phyloP scores from a whole-genome alignment of 495 filamentous ascomycete species.

The Xylaria grammica region DNA sequence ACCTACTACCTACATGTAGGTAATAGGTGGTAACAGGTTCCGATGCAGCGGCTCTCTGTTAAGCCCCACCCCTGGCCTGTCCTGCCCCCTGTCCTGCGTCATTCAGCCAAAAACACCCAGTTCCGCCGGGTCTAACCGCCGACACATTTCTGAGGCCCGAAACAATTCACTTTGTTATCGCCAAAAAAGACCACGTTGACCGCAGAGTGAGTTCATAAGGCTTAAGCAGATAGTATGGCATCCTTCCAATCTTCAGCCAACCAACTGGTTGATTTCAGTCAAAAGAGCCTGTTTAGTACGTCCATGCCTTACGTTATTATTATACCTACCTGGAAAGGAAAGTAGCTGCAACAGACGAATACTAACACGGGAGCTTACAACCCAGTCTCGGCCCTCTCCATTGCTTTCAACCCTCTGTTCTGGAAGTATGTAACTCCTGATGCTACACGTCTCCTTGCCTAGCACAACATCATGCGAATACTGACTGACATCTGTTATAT shows the following conservation, averaged over 20 bases:
- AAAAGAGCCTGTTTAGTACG: constrained; percentile 68
- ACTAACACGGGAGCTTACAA: constrained; percentile 25
- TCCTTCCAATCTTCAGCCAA: constrained; percentile 31
- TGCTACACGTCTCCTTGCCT: constrained; percentile 6
- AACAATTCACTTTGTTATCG: constrained; percentile 4
- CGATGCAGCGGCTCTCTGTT: constrained; percentile 1
- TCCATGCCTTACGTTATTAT: constrained; percentile 17
- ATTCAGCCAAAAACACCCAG: not conserved
- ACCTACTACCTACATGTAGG: not conserved
- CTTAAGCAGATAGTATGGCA: constrained; percentile 29
- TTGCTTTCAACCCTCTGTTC: constrained; percentile 78
- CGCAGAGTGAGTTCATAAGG: constrained; percentile 1
- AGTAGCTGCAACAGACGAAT: not conserved
- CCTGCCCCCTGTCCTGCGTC: not conserved
- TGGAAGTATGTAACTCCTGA: constrained; percentile 69
- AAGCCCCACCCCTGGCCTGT: not conserved
- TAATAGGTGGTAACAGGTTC: not conserved
- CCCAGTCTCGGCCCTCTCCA: constrained; percentile 68
- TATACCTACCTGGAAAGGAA: not conserved
- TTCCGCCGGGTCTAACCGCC: constrained; percentile 3
- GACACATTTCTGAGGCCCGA: not conserved
- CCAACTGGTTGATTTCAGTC: constrained; percentile 65
- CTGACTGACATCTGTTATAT: constrained; percentile 19
- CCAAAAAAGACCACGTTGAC: not conserved
- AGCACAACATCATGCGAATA: constrained; percentile 23